A percentile compares a stretch with the other conserved stretches of the same genome.
Evolutionary conservation across 345 rosid genomes (phyloP).

Genomic region (Passiflora organensis): DNA sequence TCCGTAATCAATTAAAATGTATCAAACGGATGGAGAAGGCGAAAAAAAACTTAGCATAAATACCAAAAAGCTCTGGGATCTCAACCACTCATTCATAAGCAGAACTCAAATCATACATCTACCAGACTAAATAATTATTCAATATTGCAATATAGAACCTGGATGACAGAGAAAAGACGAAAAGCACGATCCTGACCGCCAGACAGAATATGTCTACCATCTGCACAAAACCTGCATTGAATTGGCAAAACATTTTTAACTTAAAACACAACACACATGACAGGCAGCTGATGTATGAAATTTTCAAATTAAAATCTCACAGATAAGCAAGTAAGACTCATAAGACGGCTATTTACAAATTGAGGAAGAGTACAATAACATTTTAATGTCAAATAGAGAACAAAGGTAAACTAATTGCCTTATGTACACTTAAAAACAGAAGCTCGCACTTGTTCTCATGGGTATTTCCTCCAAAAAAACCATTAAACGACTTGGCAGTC

Average conservation of each 20-base stretch:
- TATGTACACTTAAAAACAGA: no score
- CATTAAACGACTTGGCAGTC: no score
- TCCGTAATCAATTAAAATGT: not conserved
- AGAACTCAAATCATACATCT: not conserved
- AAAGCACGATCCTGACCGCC: slow-evolving; percentile 99
- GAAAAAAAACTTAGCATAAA: not conserved
- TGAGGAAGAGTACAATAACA: not conserved
- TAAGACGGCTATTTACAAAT: no score
- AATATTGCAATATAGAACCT: slow-evolving; percentile 35
- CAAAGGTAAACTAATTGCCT: no score
- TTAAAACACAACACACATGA: not conserved
- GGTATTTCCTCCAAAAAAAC: no score
- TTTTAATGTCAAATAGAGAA: not conserved
- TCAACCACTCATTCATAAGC: not conserved
- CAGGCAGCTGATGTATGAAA: no score
- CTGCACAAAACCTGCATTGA: slow-evolving; percentile 74
- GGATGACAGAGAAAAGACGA: slow-evolving; percentile 85
- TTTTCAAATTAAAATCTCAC: no score
- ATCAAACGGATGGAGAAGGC: not conserved
- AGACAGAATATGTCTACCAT: slow-evolving; percentile 94
- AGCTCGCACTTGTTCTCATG: no score
- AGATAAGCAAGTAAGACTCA: no score
- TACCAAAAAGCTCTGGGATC: no score
- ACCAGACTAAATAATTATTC: not conserved
- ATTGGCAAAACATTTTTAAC: slow-evolving; percentile 1